Percentiles rank a stretch among this genome's conserved stretches.
Evolutionary conservation across 192 early-diverging fungal genomes (phyloP).

Genomic region (Podila minutissima): DNA sequence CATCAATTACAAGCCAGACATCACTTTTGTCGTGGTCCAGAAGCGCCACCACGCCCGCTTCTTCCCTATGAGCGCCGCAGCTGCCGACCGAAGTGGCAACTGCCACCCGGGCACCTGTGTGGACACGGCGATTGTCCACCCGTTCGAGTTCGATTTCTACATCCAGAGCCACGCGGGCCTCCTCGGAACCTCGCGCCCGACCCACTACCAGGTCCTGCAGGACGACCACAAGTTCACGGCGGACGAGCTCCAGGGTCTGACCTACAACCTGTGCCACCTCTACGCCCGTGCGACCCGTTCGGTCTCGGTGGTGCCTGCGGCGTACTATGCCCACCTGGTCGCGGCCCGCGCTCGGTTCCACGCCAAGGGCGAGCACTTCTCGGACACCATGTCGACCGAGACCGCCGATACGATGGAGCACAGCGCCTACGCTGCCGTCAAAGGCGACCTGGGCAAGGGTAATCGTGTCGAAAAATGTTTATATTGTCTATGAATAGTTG

Average conservation of each 20-base stretch:
- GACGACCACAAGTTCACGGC: conserved; percentile 86
- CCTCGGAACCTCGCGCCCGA: conserved; percentile 93
- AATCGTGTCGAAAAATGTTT: too few relatives aligned
- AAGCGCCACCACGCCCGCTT: conserved; percentile 93
- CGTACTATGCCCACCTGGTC: conserved; percentile 95
- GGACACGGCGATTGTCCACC: conserved; percentile 78
- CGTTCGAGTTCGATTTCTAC: conserved; percentile 89
- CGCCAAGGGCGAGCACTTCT: conserved; percentile 65
- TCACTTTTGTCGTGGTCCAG: conserved; percentile 88
- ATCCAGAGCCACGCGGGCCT: conserved; percentile 91
- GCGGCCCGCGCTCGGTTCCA: conserved; percentile 90
- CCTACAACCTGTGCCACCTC: conserved; percentile 90
- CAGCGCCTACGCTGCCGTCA: conserved; percentile 40
- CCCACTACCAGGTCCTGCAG: conserved; percentile 90
- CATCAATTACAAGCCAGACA: conserved; percentile 72
- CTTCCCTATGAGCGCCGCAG: conserved; percentile 70
- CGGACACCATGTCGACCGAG: conserved; percentile 44
- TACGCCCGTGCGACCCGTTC: conserved; percentile 91
- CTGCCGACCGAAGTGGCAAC: conserved; percentile 84
- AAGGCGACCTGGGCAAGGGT: conserved; percentile 22
- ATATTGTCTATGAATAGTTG: background rate
- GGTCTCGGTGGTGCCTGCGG: conserved; percentile 87
- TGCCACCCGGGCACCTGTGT: conserved; percentile 85
- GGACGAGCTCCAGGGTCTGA: conserved; percentile 90
- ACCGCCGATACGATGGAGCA: background rate